Conservation (phyloP, 192 early-diverging fungal genomes). For the Glomus cerebriforme region DNA sequence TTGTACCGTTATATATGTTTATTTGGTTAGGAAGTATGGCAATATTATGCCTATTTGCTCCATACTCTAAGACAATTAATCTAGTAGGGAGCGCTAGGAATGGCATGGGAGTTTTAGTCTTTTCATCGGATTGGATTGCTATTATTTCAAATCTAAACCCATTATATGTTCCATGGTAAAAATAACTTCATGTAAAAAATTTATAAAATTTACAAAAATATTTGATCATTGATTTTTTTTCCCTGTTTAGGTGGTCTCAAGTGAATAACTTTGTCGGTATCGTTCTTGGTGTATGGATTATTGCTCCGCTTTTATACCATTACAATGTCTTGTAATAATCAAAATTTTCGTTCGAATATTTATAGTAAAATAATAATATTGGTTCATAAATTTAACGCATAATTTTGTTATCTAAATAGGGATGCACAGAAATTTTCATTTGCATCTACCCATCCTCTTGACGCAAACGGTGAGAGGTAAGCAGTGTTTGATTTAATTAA, state of each 20-base stretch:
- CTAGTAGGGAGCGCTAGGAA: slow-evolving; percentile 50
- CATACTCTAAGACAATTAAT: slow-evolving; percentile 32
- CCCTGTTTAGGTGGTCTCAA: slow-evolving; percentile 52
- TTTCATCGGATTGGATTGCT: slow-evolving; percentile 76
- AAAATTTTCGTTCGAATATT: neutral
- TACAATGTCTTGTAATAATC: slow-evolving; percentile 16
- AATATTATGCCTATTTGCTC: slow-evolving; percentile 39
- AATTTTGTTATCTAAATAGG: neutral
- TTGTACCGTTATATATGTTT: slow-evolving; percentile 45
- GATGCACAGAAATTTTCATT: slow-evolving; percentile 9
- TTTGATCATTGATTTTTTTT: too few species aligned
- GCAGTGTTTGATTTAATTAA: neutral
- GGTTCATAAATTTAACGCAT: neutral
- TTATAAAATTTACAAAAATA: slow-evolving; percentile 38
- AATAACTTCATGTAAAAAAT: slow-evolving; percentile 63
- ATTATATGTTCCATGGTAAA: slow-evolving; percentile 72
- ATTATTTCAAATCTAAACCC: slow-evolving; percentile 52
- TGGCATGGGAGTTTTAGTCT: slow-evolving; percentile 70
- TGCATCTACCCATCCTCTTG: neutral
- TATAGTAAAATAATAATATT: neutral
- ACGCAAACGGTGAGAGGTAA: slow-evolving; percentile 16
- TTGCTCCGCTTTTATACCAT: neutral
- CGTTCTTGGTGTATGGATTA: slow-evolving; percentile 43
- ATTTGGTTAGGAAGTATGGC: slow-evolving; percentile 40
- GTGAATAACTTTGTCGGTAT: slow-evolving; percentile 68